Conservation (phyloP, 108 stramenopile species). For the Epithemia pelagica region DNA sequence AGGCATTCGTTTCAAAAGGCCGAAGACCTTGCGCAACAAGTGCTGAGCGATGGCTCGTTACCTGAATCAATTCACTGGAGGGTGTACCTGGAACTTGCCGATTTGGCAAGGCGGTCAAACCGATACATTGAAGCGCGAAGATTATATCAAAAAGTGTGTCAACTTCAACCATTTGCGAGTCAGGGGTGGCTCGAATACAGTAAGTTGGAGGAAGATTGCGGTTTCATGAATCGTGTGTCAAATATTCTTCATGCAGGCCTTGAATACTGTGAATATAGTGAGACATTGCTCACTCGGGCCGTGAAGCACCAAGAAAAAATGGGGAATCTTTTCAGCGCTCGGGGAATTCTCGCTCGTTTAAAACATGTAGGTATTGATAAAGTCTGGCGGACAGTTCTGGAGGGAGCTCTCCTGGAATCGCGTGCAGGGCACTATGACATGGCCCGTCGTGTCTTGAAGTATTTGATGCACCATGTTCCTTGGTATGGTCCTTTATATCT, state of each 20-base stretch:
- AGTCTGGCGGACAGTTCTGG: slow-evolving; percentile 93
- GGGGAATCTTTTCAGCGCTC: slow-evolving; percentile 59
- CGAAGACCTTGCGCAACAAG: slow-evolving; percentile 44
- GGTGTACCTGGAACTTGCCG: slow-evolving; percentile 76
- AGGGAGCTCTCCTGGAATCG: slow-evolving; percentile 93
- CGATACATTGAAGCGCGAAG: slow-evolving; percentile 61
- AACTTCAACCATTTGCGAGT: slow-evolving; percentile 75
- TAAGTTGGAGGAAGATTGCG: slow-evolving; percentile 95
- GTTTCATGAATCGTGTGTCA: slow-evolving; percentile 58
- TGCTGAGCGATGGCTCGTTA: slow-evolving; percentile 29
- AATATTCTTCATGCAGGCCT: slow-evolving; percentile 70
- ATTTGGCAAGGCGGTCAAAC: slow-evolving; percentile 72
- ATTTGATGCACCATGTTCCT: slow-evolving; percentile 87
- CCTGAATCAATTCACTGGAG: slow-evolving; percentile 68
- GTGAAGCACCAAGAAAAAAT: slow-evolving; percentile 90
- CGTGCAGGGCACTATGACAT: slow-evolving; percentile 84
- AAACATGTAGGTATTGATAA: slow-evolving; percentile 85
- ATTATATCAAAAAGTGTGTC: slow-evolving; percentile 78
- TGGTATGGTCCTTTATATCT: slow-evolving; percentile 98
- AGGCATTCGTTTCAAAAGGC: slow-evolving; percentile 46
- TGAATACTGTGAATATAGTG: slow-evolving; percentile 71
- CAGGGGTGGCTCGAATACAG: slow-evolving; percentile 96
- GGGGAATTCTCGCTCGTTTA: slow-evolving; percentile 78
- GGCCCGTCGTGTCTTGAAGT: slow-evolving; percentile 78
- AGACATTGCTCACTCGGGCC: slow-evolving; percentile 79